phyloP scores from a whole-genome alignment of 1,284 basidiomycete genomes.

The Pholiota adiposa region DNA sequence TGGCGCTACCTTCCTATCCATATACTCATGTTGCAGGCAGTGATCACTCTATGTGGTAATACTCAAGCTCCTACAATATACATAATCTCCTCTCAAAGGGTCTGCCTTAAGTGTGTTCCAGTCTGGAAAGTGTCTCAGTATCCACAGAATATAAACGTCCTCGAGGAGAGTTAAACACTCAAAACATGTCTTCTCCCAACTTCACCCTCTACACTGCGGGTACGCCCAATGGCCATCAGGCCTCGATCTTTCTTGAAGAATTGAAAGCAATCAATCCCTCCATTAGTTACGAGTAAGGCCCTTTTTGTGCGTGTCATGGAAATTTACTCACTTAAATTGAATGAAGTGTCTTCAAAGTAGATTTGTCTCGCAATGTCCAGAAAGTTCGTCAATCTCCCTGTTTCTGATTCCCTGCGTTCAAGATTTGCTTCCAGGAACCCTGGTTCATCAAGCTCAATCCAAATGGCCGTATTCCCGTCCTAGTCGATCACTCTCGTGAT shows the following conservation, averaged over 20 bases:
- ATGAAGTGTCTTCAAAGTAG: conserved; percentile 49
- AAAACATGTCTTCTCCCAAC: not conserved
- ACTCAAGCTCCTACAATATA: no score
- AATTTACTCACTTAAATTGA: conserved; percentile 8
- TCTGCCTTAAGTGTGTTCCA: no score
- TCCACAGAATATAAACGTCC: no score
- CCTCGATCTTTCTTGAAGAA: conserved; percentile 69
- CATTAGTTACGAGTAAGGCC: conserved; percentile 61
- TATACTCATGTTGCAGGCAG: no score
- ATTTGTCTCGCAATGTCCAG: conserved; percentile 45
- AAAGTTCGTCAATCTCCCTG: conserved; percentile 32
- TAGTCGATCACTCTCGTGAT: conserved; percentile 53
- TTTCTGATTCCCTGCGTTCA: no score
- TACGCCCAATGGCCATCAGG: conserved; percentile 74
- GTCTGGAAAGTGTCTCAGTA: no score
- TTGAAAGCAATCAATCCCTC: conserved; percentile 62
- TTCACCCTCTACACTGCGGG: conserved; percentile 65
- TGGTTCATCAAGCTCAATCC: conserved; percentile 71
- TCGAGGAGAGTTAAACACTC: no score
- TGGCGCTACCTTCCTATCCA: no score
- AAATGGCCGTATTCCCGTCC: conserved; percentile 65
- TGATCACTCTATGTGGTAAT: no score
- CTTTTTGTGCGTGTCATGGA: not conserved
- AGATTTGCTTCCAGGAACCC: conserved; percentile 41
- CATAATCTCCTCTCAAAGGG: no score